Base-by-base conservation (phyloP, 129 eudicot species). In the Dittrichia graveolens region DNA sequence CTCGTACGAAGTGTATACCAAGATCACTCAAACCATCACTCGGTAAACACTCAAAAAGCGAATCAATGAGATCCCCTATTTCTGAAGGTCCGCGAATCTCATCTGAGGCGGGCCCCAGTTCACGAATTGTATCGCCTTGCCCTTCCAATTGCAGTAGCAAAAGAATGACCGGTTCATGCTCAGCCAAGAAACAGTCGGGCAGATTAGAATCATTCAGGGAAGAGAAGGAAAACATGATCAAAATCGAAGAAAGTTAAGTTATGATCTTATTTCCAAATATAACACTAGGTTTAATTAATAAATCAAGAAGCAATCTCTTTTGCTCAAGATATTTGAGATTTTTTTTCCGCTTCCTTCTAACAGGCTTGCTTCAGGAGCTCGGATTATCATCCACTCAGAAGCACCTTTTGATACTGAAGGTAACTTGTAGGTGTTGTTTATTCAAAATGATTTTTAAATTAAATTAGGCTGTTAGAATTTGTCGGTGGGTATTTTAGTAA, bases 331-430 rank as follows among this genome's bases (percentile, higher is more conserved):
- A 66, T 78, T 78, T 89, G 90, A 86, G 59, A 57, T 82, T 48
- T 58, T 16, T 14, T 64, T 44, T 73, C 24, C 48, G n/a, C 65
- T 82, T 78, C 40, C 75, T 76, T n/a, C 45, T 69, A 78, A 85
- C 96, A 92, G 98, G 92, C 98, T 93, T 69, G 83, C 98, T 89
- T 92, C 98, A 61, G 98, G 98, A 81, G 96, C 96, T 79, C 80
- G 96, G 81, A 86, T 92, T 77, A 89, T 92, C 73, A 92, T 92
- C 58, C 88, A 92, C 66, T 87, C 98, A 10, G 86, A 81, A 67
- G 83, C 83, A 76, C 81, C 73, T 10, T 63, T 45, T 16, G 80
- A 86, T 16, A 62, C 57, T 42, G 71, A 61, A 75, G 80, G 68
- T 65, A 72, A 69, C 72, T 41, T 24, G 76, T 78, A 76, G 74